Percentiles rank a stretch among this genome's conserved stretches.
phyloP scores from a whole-genome alignment of 75 land plant genomes.

The Selaginella moellendorffii region DNA sequence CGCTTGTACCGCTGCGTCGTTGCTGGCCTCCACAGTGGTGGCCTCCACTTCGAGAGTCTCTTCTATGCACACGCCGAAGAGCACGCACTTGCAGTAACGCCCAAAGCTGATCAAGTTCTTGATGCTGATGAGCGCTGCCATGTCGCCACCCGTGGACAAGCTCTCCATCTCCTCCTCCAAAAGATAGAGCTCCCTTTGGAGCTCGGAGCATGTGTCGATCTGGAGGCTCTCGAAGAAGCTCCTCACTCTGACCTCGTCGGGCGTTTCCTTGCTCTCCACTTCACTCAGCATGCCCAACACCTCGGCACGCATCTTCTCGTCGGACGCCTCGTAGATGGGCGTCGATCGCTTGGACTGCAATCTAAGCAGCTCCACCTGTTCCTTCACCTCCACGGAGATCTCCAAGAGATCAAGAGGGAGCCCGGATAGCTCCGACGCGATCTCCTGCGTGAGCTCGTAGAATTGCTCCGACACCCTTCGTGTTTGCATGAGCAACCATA shows the following conservation, averaged over 20 bases:
- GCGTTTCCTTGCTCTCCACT: constrained; percentile 43
- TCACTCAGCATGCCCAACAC: constrained; percentile 31
- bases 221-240: constrained; percentile 35
- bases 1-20: too few relatives aligned
- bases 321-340: constrained; percentile 27
- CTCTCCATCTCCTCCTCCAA: constrained; percentile 26
- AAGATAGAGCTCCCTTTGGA: constrained; percentile 33
- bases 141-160: constrained; percentile 2
- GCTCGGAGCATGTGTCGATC: constrained; percentile 25
- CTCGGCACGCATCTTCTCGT: constrained; percentile 28
- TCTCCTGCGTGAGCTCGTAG: constrained; percentile 37
- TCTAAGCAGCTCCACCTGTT: constrained; percentile 35
- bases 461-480: constrained; percentile 26
- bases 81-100: constrained; percentile 10
- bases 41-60: not conserved
- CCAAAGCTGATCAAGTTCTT: constrained; percentile 9
- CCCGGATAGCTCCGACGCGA: constrained; percentile 40
- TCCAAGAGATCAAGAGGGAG: constrained; percentile 37
- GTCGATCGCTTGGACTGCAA: constrained; percentile 34
- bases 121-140: not conserved
- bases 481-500: constrained; percentile 38
- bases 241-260: constrained; percentile 26
- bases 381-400: constrained; percentile 39
- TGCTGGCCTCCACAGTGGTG: not conserved
- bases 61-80: not conserved